Evolutionary conservation across 345 rosid species (phyloP).

Genomic region (Eucalyptus globulus): DNA sequence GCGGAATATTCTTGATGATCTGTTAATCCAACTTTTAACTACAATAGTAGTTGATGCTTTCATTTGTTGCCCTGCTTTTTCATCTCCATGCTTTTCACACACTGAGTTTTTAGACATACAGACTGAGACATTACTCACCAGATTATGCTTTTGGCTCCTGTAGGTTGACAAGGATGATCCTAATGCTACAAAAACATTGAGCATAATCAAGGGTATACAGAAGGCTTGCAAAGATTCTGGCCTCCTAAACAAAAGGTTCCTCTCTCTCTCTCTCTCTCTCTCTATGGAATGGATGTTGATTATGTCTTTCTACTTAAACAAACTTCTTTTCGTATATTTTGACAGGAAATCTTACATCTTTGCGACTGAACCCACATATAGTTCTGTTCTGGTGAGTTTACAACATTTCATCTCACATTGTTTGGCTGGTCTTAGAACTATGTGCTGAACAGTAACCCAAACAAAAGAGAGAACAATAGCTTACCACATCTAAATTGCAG

Average conservation of each 20-base stretch:
- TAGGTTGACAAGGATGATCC: conserved; percentile 71
- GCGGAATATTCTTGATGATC: background rate
- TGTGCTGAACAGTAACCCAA: background rate
- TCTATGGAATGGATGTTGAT: background rate
- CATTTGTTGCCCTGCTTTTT: background rate
- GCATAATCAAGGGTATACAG: conserved; percentile 48
- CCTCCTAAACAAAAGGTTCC: conserved; percentile 39
- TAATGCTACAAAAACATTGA: conserved; percentile 44
- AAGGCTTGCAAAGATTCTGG: conserved; percentile 58
- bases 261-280: background rate
- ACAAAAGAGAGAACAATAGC: background rate
- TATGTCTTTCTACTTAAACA: background rate
- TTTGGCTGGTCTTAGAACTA: background rate
- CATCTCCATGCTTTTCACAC: background rate
- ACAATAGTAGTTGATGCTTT: background rate
- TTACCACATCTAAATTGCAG: background rate
- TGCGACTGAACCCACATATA: conserved; percentile 4
- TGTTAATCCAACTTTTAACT: background rate
- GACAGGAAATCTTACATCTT: conserved; percentile 16
- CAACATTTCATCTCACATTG: background rate
- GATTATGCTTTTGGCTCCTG: background rate
- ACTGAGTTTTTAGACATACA: background rate
- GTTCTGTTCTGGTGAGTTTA: conserved; percentile 12
- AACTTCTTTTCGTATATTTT: background rate
- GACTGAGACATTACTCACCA: background rate